These are phyloP conservation scores for Alloascoidea hylecoeti DNA, from an alignment of 805 yeast genomes.

Conservation along the genomic window DNA sequence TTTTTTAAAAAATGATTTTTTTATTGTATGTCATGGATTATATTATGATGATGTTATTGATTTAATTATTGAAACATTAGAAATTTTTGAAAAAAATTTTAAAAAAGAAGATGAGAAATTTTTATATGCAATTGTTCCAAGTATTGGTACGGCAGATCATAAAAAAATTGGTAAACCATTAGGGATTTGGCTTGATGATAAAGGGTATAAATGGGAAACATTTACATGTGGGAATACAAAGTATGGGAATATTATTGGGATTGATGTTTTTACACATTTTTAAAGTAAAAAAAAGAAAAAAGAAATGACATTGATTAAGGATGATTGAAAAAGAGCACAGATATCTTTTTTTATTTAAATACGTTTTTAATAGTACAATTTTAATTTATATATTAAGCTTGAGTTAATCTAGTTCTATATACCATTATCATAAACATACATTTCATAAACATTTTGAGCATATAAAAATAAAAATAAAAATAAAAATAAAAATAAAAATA, in stretches of 20 bases:
- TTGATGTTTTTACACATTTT: constrained; percentile 21
- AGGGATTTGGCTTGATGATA: constrained; percentile 15
- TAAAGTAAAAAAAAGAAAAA: too few relatives aligned
- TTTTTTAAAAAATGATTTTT: constrained; percentile 8
- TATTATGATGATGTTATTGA: neutral
- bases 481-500: too few relatives aligned
- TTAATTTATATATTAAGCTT: too few relatives aligned
- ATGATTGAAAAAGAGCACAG: too few relatives aligned
- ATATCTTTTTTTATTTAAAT: too few relatives aligned
- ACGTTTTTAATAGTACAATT: too few relatives aligned
- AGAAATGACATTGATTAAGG: constrained; percentile 1
- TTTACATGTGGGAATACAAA: constrained; percentile 16
- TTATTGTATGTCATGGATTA: constrained; percentile 8
- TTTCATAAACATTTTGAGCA: too few relatives aligned
- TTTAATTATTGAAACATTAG: neutral
- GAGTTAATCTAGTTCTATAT: too few relatives aligned
- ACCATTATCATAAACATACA: too few relatives aligned
- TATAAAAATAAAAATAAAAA: too few relatives aligned
- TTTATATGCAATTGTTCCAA: constrained; percentile 1
- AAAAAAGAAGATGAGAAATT: neutral
- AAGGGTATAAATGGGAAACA: constrained; percentile 23
- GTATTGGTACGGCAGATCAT: neutral
- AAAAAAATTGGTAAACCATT: constrained; percentile 1
- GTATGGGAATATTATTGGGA: constrained; percentile 23
- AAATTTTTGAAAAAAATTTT: neutral